Conservation (phyloP, 2,329 filamentous ascomycete genomes). For the Alternaria solani region DNA sequence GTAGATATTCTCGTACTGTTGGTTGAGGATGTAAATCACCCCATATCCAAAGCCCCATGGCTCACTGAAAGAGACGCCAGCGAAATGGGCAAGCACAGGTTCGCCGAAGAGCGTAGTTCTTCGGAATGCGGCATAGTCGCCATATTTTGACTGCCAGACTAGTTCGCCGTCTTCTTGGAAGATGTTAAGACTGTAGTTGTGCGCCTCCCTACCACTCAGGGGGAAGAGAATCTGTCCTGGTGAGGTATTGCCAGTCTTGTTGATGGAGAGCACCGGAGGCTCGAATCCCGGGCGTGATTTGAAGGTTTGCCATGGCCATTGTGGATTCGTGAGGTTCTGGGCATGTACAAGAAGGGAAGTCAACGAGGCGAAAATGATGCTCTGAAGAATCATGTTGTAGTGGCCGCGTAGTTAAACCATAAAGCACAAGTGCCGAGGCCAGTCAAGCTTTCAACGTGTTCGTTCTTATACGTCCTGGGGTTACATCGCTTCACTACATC, state of each 20-base stretch:
- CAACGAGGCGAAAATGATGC: neutral
- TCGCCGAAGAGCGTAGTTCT: constrained; percentile 1
- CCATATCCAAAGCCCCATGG: constrained; percentile 8
- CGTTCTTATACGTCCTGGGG: neutral
- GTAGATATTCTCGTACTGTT: constrained; percentile 8
- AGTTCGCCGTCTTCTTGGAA: constrained; percentile 8
- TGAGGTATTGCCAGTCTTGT: constrained; percentile 3
- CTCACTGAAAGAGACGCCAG: neutral
- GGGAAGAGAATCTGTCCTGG: constrained; percentile 16
- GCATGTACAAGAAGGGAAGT: neutral
- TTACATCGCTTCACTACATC: neutral
- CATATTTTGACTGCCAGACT: constrained; percentile 2
- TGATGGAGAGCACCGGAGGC: constrained; percentile 15
- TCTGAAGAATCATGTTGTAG: neutral
- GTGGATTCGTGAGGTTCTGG: neutral
- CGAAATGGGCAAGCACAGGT: neutral
- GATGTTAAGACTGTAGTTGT: constrained; percentile 17
- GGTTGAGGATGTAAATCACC: constrained; percentile 3
- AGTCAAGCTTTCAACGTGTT: neutral
- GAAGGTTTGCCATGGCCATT: constrained; percentile 20
- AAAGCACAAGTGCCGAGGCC: neutral
- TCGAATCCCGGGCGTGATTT: constrained; percentile 11
- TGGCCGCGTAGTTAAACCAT: neutral
- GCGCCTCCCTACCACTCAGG: constrained; percentile 5
- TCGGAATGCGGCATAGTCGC: constrained; percentile 8